Evolutionary conservation across 1,139 yeast species (phyloP).

Genomic region (Protomyces macrosporus): DNA sequence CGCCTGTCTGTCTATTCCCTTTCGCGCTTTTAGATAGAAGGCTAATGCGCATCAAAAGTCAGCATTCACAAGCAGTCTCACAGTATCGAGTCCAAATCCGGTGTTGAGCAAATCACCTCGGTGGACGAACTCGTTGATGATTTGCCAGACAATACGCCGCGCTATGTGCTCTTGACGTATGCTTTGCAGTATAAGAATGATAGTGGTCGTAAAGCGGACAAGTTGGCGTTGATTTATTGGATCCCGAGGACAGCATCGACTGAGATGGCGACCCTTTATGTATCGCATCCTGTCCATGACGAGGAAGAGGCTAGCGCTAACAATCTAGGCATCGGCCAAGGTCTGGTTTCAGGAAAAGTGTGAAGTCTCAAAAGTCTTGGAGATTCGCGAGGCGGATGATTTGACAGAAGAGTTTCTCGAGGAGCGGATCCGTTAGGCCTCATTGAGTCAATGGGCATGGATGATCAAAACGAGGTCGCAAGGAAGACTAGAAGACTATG

Average conservation of each 20-base stretch:
- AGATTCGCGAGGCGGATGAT: slow-evolving; percentile 25
- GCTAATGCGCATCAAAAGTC: neutral
- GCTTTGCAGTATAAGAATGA: slow-evolving; percentile 45
- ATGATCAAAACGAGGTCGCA: no score
- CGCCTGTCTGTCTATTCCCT: neutral
- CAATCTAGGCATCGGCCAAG: slow-evolving; percentile 23
- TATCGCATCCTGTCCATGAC: neutral
- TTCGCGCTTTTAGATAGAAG: neutral
- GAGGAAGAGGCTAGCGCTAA: neutral
- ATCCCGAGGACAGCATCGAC: slow-evolving; percentile 79
- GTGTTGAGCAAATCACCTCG: slow-evolving; percentile 39
- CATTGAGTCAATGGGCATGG: no score
- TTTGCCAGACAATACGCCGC: slow-evolving; percentile 75
- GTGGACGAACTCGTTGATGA: slow-evolving; percentile 64
- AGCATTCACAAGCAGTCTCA: slow-evolving; percentile 19
- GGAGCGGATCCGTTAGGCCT: neutral
- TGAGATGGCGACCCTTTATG: slow-evolving; percentile 61
- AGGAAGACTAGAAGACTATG: no score
- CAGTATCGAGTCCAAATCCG: slow-evolving; percentile 3
- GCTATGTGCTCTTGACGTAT: slow-evolving; percentile 71
- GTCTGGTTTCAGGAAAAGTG: slow-evolving; percentile 27
- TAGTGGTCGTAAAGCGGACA: slow-evolving; percentile 71
- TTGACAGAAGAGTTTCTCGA: slow-evolving; percentile 24
- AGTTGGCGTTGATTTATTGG: slow-evolving; percentile 76
- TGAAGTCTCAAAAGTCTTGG: slow-evolving; percentile 26